Evolutionary conservation across 2,329 filamentous ascomycete species (phyloP).

Genomic region (Epichloe sibirici): DNA sequence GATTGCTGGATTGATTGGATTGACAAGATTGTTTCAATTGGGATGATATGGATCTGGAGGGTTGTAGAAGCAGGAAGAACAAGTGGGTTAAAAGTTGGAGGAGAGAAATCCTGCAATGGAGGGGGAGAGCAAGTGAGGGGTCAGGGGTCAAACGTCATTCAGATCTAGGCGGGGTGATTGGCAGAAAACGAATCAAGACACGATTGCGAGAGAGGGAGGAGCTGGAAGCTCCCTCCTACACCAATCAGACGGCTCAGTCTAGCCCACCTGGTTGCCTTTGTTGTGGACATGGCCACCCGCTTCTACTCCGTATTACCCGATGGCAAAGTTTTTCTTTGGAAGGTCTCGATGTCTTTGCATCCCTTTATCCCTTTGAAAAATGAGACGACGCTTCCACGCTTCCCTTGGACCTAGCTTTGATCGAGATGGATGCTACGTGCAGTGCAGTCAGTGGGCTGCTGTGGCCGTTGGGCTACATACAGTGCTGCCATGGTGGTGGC

Average conservation of each 20-base stretch:
- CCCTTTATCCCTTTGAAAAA: too few species aligned
- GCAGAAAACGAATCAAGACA: neutral
- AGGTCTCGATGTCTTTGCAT: too few species aligned
- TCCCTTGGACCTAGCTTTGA: too few species aligned
- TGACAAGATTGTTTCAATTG: neutral
- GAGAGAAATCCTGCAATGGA: neutral
- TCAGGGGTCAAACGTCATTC: conserved; percentile 5
- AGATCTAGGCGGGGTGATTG: conserved; percentile 1
- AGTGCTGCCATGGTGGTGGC: too few species aligned
- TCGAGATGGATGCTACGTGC: too few species aligned
- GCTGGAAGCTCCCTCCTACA: neutral
- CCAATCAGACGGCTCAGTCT: conserved; percentile 1
- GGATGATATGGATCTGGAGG: neutral
- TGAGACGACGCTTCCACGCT: too few species aligned
- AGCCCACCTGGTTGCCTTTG: neutral
- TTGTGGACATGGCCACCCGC: too few species aligned
- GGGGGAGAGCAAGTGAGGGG: conserved; percentile 4
- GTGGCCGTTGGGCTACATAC: too few species aligned
- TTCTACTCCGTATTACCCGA: too few species aligned
- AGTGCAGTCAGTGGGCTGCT: too few species aligned
- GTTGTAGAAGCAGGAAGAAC: neutral
- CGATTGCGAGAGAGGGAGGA: neutral
- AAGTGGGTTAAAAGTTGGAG: neutral
- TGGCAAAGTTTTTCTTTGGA: too few species aligned
- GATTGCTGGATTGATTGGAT: neutral